Evolutionary conservation across 2,329 filamentous ascomycete genomes (phyloP), one percentile per base, ranked within the genome.

Genomic region (Periconia sp.): DNA sequence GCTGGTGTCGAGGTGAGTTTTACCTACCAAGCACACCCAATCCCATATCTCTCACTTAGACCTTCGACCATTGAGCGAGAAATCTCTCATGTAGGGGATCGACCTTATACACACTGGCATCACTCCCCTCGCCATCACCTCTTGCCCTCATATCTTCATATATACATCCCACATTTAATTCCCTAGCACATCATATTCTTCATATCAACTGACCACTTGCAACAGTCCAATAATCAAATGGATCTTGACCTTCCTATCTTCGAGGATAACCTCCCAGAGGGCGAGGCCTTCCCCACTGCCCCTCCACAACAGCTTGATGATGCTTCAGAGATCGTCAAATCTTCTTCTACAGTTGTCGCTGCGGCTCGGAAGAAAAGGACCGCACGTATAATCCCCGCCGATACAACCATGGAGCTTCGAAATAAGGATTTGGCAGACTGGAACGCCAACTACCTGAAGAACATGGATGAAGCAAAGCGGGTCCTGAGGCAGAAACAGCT

Each of bases 391-490:
- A 56, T 86, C 9, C 61, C 63, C 0, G 52, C 73, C 2, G 85
- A 87, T 50, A 52, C 62, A 7, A 66, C 57, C 3, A 77, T 76
- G 10, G 77, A 80, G 46, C 65, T 87, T 17, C 75, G 74, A 44
- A 85, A 83, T 54, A 68, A 72, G 5, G 80, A 83, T 15, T 66
- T 88, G 2, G 68, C 73, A 1, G 63, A 68, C n/a, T 85, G 82
- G 80, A 80, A 81, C 47, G 68, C 72, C 2, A 71, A 82, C 19
- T 88, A 88, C 50, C 51, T 79, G 1, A 56, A 71, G 9, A 86
- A 84, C 51, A 91, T 89, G 81, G 71, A 65, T 1, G 65, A 69
- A 10, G 76, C 74, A 7, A 57, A 58, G 5, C 71, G 66, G 21
- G 59, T 71, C 15, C 84, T 81, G 51, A 52, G 68, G 4, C 58